Percentiles rank a stretch among this genome's conserved stretches.
Conservation (phyloP, 129 eudicot species). For the Pulicaria dysenterica region DNA sequence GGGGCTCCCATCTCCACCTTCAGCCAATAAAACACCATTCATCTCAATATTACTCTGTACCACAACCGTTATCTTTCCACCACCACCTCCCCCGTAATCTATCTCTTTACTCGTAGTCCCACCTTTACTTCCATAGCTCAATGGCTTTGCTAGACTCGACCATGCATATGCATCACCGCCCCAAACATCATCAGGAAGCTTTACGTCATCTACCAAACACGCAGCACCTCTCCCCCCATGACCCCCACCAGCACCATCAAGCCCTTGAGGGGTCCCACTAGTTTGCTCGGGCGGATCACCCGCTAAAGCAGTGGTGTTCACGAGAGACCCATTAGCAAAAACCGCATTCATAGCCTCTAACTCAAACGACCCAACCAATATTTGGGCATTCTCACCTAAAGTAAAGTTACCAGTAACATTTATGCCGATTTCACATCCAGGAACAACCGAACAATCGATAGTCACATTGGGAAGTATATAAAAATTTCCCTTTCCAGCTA, state of each 20-base stretch:
- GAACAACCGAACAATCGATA: constrained; percentile 45
- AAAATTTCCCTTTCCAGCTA: constrained; percentile 82
- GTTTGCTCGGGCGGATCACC: constrained; percentile 87
- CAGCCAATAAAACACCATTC: constrained; percentile 77
- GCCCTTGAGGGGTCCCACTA: constrained; percentile 87
- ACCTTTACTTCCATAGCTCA: constrained; percentile 91
- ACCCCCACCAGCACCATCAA: constrained; percentile 91
- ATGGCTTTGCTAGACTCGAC: constrained; percentile 58
- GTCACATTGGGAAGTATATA: constrained; percentile 68
- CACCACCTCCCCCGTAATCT: constrained; percentile 96
- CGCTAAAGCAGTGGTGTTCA: constrained; percentile 70
- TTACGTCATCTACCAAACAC: constrained; percentile 65
- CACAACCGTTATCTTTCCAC: constrained; percentile 64
- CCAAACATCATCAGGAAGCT: constrained; percentile 90
- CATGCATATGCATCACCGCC: constrained; percentile 94
- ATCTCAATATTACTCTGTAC: constrained; percentile 53
- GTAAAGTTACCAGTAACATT: constrained; percentile 79
- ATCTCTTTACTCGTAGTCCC: constrained; percentile 79
- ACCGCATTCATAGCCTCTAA: constrained; percentile 58
- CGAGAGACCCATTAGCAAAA: constrained; percentile 56
- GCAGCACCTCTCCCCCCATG: constrained; percentile 94
- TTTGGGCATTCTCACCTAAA: constrained; percentile 64
- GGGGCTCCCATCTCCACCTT: constrained; percentile 79
- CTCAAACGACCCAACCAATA: constrained; percentile 55
- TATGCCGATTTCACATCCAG: constrained; percentile 65